A percentile compares a stretch with the other conserved stretches of the same genome.
Evolutionary conservation across 768 basidiomycete species (phyloP).

Genomic region (Lepiota venenata): DNA sequence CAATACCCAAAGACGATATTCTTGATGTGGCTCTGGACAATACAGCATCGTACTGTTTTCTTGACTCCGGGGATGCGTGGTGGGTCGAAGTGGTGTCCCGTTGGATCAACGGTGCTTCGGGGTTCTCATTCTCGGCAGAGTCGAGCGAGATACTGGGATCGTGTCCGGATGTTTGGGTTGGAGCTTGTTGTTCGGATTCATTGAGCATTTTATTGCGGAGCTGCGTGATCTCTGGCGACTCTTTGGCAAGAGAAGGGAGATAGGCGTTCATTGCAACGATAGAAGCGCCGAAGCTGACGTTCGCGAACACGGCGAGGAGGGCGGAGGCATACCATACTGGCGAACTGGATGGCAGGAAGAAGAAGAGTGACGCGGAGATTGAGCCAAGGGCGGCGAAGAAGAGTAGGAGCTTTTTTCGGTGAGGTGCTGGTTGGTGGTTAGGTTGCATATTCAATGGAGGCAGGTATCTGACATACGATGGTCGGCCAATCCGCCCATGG

Average conservation of each 20-base stretch:
- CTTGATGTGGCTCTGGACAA: slow-evolving; percentile 76
- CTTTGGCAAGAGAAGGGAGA: slow-evolving; percentile 69
- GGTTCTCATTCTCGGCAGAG: slow-evolving; percentile 21
- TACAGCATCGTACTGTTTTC: slow-evolving; percentile 45
- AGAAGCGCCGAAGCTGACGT: slow-evolving; percentile 83
- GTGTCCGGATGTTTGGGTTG: slow-evolving; percentile 7
- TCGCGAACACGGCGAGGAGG: slow-evolving; percentile 70
- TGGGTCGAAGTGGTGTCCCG: slow-evolving; percentile 9
- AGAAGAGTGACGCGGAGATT: slow-evolving; percentile 61
- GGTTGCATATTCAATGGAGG: not conserved
- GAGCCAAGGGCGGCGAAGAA: slow-evolving; percentile 74
- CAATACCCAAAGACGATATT: slow-evolving; percentile 84
- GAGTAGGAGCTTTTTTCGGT: slow-evolving; percentile 77
- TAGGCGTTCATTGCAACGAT: slow-evolving; percentile 91
- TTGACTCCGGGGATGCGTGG: slow-evolving; percentile 11
- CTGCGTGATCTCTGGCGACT: slow-evolving; percentile 54
- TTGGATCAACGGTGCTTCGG: slow-evolving; percentile 37
- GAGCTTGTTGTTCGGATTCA: slow-evolving; percentile 14
- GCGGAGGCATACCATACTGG: slow-evolving; percentile 68
- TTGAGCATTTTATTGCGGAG: slow-evolving; percentile 32
- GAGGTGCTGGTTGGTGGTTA: slow-evolving; percentile 38
- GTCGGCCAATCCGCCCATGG: slow-evolving; percentile 90
- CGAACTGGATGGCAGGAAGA: slow-evolving; percentile 69
- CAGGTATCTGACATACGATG: slow-evolving; percentile 59
- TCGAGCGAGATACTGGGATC: slow-evolving; percentile 15